Conservation (phyloP, 495 filamentous ascomycete species). For the Lasiosphaeria miniovina region DNA sequence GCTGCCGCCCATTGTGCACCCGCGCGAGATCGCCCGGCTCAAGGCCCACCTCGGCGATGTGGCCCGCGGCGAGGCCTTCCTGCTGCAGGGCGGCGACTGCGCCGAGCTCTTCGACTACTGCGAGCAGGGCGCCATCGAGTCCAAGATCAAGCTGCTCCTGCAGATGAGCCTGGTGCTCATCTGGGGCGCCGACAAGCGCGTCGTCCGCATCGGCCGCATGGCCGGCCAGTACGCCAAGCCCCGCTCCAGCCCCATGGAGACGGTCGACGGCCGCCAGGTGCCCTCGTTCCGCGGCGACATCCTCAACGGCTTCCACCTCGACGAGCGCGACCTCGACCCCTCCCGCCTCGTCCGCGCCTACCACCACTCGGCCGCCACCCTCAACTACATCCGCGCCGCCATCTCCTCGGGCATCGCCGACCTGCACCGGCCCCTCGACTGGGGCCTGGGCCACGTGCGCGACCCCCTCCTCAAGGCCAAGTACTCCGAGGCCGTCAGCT, state of each 20-base stretch:
- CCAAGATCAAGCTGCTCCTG: conserved; percentile 91
- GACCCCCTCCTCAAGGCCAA: conserved; percentile 76
- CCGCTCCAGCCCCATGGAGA: conserved; percentile 82
- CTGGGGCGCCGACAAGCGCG: conserved; percentile 85
- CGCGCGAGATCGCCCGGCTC: conserved; percentile 76
- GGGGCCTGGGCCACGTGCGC: conserved; percentile 90
- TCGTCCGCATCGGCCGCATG: conserved; percentile 92
- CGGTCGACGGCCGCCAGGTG: conserved; percentile 72
- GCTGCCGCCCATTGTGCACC: conserved; percentile 87
- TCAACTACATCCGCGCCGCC: conserved; percentile 86
- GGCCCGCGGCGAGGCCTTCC: conserved; percentile 86
- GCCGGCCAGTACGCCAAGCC: conserved; percentile 98
- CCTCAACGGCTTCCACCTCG: conserved; percentile 77
- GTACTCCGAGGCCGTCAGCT: conserved; percentile 77
- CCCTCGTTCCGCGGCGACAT: conserved; percentile 94
- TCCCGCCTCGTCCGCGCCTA: conserved; percentile 83
- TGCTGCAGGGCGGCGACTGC: conserved; percentile 95
- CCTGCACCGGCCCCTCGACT: conserved; percentile 88
- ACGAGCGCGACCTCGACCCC: conserved; percentile 76
- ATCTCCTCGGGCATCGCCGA: conserved; percentile 88
- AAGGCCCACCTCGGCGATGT: conserved; percentile 77
- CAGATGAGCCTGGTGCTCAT: conserved; percentile 95
- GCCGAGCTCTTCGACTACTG: conserved; percentile 98
- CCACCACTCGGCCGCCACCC: conserved; percentile 88
- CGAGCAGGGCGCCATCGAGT: conserved; percentile 80